These are phyloP conservation scores for Stromatinia cepivora DNA, from an alignment of 2,329 filamentous ascomycete genomes.

Conservation along the genomic window DNA sequence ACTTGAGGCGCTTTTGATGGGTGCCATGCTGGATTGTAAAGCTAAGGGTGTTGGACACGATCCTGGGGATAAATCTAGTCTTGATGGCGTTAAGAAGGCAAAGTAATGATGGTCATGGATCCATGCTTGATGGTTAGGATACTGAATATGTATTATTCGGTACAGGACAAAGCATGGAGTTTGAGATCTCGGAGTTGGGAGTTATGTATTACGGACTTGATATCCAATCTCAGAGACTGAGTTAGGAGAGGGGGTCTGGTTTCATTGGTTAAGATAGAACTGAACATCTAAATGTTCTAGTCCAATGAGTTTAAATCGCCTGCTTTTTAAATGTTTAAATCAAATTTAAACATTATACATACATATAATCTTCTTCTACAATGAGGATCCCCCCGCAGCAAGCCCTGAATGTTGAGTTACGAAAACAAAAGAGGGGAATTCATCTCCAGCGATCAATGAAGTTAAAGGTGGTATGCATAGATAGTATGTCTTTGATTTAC, in stretches of 20 bases:
- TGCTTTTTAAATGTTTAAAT: too few species aligned
- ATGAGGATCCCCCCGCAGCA: not conserved
- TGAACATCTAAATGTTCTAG: not conserved
- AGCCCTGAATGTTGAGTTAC: not conserved
- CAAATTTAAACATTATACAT: not conserved
- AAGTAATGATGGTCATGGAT: not conserved
- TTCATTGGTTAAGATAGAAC: not conserved
- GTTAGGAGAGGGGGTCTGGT: too few species aligned
- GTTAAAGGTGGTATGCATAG: too few species aligned
- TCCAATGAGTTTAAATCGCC: not conserved
- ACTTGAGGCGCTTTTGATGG: conserved; percentile 3
- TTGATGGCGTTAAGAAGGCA: not conserved
- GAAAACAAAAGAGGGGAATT: too few species aligned
- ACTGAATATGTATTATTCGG: not conserved
- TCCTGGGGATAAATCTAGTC: not conserved
- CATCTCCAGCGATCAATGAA: too few species aligned
- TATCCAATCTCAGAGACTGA: not conserved
- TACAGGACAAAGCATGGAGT: not conserved
- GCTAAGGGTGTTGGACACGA: not conserved
- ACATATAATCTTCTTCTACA: not conserved
- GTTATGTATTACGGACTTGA: not conserved
- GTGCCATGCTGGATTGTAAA: conserved; percentile 2
- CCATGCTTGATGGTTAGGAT: not conserved
- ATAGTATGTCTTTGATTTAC: too few species aligned
- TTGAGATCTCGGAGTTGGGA: not conserved